A percentile compares a stretch with the other conserved stretches of the same genome.
These are phyloP conservation scores for Mycena metata DNA, from an alignment of 768 basidiomycete species.

Conservation along the genomic window DNA sequence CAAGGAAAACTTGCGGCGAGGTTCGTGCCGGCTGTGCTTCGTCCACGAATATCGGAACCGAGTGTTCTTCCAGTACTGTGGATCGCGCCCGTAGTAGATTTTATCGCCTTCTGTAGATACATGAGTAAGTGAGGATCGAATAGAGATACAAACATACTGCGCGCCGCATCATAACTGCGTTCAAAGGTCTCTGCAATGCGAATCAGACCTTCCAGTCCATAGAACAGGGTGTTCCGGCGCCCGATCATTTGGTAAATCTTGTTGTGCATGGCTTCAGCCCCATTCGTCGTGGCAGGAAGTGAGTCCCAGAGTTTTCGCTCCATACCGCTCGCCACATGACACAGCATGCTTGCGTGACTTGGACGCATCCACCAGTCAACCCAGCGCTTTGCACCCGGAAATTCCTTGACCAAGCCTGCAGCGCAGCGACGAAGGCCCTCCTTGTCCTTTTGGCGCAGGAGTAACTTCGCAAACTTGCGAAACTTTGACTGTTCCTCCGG, in stretches of 20 bases:
- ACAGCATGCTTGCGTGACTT: slow-evolving; percentile 39
- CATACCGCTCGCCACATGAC: slow-evolving; percentile 34
- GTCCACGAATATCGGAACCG: neutral
- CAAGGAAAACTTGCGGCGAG: too few species aligned
- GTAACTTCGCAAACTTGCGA: slow-evolving; percentile 16
- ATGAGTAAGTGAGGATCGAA: too few species aligned
- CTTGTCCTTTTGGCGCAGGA: slow-evolving; percentile 18
- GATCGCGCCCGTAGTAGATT: slow-evolving; percentile 20
- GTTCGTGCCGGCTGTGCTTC: too few species aligned
- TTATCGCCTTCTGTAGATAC: neutral
- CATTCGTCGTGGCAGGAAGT: slow-evolving; percentile 39
- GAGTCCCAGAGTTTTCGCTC: slow-evolving; percentile 34
- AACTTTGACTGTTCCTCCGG: slow-evolving; percentile 39
- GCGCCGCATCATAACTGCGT: neutral
- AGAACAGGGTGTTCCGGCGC: slow-evolving; percentile 1
- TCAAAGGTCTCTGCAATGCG: neutral
- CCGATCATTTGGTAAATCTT: slow-evolving; percentile 34
- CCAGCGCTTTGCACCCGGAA: slow-evolving; percentile 45
- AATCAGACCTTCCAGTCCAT: too few species aligned
- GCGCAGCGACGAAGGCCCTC: slow-evolving; percentile 34
- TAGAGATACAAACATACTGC: too few species aligned
- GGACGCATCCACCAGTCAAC: slow-evolving; percentile 51
- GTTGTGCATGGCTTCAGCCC: slow-evolving; percentile 41
- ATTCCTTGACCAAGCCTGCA: slow-evolving; percentile 39
- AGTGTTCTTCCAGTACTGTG: slow-evolving; percentile 20